Evolutionary conservation across 306 rosid genomes (phyloP), one percentile per base, ranked within the genome.

Genomic region (Cicer chorassanicum): DNA sequence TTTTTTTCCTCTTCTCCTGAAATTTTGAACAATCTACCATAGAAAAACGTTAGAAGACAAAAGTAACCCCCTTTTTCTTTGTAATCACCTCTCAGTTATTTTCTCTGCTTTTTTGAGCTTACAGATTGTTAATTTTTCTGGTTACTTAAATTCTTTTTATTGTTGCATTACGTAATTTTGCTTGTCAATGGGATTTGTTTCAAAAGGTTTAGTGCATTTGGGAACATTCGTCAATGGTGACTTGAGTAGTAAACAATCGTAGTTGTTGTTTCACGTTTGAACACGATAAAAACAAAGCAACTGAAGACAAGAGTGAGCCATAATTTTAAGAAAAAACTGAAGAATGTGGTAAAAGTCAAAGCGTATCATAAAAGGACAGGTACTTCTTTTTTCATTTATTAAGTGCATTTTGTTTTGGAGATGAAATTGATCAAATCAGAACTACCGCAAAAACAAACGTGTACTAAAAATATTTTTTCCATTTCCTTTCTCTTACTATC

Each of bases 21-120:
- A 57, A 45, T 72, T 60, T 74, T 38, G 78, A 79, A 65, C 82
- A 41, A 73, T 63, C 64, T 86, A 61, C 77, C 89, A 56, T 84
- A 66, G 44, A 57, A 88, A 73, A 71, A 11, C n/a, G 61, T 76
- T 73, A 51, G 36, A 55, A 40, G 43, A 48, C 66, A 74, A 44
- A 44, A 34, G 63, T 71, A 69, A 71, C 62, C 24, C 24, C 6
- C 61, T 53, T 45, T 44, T 11, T 41, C 53, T 38, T 83, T 60
- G 50, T 38, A 38, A 70, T 5, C 49, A 54, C 48, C 44, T 42
- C 65, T 19, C 60, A 16, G 3, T 68, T n/a, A 12, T 53, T 40
- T 15, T 9, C 16, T 39, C 6, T 1, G 0, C 11, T 51, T 40
- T 46, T 14, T 11, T 14, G 9, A 42, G 29, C 65, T 5, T 14